Evolutionary conservation across 176 grass and related monocot genomes (phyloP).

Genomic region (Rhynchospora tenuis): DNA sequence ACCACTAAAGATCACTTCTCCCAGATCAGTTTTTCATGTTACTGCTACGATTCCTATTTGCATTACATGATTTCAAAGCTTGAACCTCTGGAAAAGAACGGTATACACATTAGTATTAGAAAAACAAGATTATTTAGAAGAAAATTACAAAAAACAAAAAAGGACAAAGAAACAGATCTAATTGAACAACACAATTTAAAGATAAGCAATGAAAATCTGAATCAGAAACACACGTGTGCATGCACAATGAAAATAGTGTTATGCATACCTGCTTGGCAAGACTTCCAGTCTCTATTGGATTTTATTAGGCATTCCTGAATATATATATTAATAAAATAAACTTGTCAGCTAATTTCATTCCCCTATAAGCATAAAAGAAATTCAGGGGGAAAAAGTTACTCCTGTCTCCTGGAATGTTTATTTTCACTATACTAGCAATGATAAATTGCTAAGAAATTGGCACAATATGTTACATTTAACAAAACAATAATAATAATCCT

Average conservation of each 20-base stretch:
- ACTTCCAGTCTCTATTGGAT: conserved; percentile 78
- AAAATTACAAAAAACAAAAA: not conserved
- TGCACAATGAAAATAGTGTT: not conserved
- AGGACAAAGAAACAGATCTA: not conserved
- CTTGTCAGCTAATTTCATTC: not conserved
- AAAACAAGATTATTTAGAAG: not conserved
- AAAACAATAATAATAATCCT: not conserved
- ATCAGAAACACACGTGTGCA: not conserved
- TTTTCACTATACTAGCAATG: not conserved
- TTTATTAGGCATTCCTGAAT: conserved; percentile 65
- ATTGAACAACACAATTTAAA: not conserved
- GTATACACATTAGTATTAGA: not conserved
- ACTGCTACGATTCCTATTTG: not conserved
- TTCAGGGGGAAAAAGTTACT: not conserved
- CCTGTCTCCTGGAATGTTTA: not conserved
- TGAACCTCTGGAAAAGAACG: conserved; percentile 16
- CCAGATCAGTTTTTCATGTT: conserved; percentile 2
- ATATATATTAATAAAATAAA: not conserved
- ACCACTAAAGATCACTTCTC: not conserved
- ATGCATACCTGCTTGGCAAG: conserved; percentile 70
- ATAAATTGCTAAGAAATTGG: not conserved
- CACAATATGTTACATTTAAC: not conserved
- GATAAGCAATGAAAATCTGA: not conserved
- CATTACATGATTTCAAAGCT: conserved; percentile 23
- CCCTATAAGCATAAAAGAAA: not conserved